Evolutionary conservation across 768 basidiomycete species (phyloP), one percentile per base, ranked within the genome.

Genomic region (Macrolepiota fuliginosa): DNA sequence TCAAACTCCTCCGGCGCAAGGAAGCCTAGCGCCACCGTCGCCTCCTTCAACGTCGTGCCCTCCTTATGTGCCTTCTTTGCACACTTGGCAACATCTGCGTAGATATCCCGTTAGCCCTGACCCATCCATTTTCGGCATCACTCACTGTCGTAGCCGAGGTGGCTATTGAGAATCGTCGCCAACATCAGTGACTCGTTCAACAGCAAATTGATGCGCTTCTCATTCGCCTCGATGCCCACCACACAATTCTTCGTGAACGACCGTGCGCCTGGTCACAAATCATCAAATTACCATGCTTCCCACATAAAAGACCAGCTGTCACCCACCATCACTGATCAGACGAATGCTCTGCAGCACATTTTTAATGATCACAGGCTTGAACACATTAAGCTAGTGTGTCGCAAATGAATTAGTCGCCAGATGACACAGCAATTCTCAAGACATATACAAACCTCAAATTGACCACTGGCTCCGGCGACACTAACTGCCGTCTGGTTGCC

Each of bases 41-140:
- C 94, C 77, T 94, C 91, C 81, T 96, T 98, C 74, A 98, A 72
- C 62, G 97, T 98, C 53, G 89, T 92, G 27, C 97, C 97, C 76
- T 99, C 95, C 74, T 91, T 94, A 82, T 98, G 97, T n/a, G 97
- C 97, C 75, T 98, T 98, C 85, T 99, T 99, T 29, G 97, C 97
- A 70, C 92, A 94, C 77, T 92, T 95, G 54, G 97, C 97, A 54
- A 98, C 97, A 76, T 97, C 95, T 98, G 71, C 46, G 45, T 63
- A 57, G 47, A 53, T 47, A 65, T 54, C 63, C 62, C 62, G 64
- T 61, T 64, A 62, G 55, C 36, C 40, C 12, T 25, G 55, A 49
- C 42, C 61, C 61, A 39, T 50, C 40, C 25, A 27, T 9, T 59
- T 51, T 42, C 15, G 15, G 36, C 35, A 54, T 59, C 58, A 80